phyloP scores from a whole-genome alignment of 78 protist species.

The Pigoraptor vietnamica region DNA sequence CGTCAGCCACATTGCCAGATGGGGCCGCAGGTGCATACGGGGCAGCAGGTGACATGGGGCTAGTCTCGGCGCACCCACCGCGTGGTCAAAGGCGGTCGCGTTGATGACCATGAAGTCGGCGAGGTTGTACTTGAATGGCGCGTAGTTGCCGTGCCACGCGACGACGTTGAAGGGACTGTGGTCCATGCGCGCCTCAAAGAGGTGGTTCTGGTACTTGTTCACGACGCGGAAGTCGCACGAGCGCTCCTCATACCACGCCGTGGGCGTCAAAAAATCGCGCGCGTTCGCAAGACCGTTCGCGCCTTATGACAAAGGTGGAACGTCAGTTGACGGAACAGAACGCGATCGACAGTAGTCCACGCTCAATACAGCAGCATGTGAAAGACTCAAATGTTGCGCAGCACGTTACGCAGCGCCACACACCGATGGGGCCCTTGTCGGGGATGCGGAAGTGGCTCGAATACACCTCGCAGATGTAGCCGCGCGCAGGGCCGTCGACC shows the following conservation, averaged over 20 bases:
- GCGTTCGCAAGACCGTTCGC: slow-evolving; percentile 95
- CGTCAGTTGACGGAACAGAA: not conserved
- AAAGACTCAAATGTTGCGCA: not conserved
- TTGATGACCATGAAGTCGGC: slow-evolving; percentile 70
- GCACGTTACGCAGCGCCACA: not conserved
- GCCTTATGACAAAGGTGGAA: slow-evolving; percentile 9
- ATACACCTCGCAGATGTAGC: slow-evolving; percentile 83
- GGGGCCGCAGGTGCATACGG: not conserved
- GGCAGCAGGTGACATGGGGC: no score
- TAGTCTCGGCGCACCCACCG: slow-evolving; percentile 24
- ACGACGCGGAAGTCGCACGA: slow-evolving; percentile 23
- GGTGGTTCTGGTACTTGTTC: slow-evolving; percentile 63
- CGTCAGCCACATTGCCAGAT: no score
- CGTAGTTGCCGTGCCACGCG: slow-evolving; percentile 95
- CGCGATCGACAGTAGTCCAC: no score
- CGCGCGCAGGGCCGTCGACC: slow-evolving; percentile 37
- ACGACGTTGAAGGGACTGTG: slow-evolving; percentile 86
- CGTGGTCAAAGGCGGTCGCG: slow-evolving; percentile 87
- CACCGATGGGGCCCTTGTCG: slow-evolving; percentile 93
- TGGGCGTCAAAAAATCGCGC: slow-evolving; percentile 84
- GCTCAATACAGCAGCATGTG: no score
- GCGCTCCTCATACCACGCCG: slow-evolving; percentile 69
- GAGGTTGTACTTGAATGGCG: slow-evolving; percentile 88
- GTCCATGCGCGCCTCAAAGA: slow-evolving; percentile 44
- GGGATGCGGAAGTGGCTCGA: slow-evolving; percentile 81